Base-by-base conservation (phyloP, 2,329 filamentous ascomycete species). In the Botrytis hyacinthi region DNA sequence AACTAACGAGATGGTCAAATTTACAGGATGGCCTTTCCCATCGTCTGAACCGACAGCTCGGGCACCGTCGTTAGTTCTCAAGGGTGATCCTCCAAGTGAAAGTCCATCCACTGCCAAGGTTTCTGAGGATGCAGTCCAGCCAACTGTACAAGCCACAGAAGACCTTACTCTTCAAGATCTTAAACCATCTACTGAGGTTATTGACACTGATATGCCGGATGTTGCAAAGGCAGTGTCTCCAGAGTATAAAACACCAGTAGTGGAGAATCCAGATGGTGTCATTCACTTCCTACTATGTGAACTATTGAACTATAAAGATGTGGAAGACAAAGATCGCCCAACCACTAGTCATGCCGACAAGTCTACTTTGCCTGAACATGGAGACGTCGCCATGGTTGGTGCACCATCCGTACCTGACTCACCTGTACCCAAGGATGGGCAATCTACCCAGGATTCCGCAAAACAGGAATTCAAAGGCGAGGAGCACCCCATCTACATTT, bases 221-320 rank as follows among this genome's bases (percentile, higher is more conserved):
- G 87, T 85, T 32, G 85, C 88, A 4, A 97, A 95, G 82, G 82
- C 82, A 46, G 76, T 85, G 5, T 78, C 84, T 0, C 81, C 84
- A 51, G 94, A 98, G 74, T 83, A 89, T 59, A 98, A 97, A 83
- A 86, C 93, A 14, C 95, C 96, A 1, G 87, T 95, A 20, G 90
- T 98, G 9, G 95, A 98, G 81, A 94, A 96, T 75, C 94, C 95
- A 0, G 96, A 98, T 82, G 96, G 96, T 6, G 94, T 99, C 5
- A 91, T 99, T 73, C 94, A 98, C 80, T 99, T 97, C 82, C 86
- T 99, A 35, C 89, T 99, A 7, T 97, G 93, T 74, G 96, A 99
- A 81, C 85, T 99, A 63, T 86, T 98, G 73, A 95, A 93, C 69
- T 98, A 97, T 83, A 92, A 92, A 79, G 95, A 97, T 80, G 94